Evolutionary conservation across 768 basidiomycete genomes (phyloP).

Genomic region (Grammothele lineata): DNA sequence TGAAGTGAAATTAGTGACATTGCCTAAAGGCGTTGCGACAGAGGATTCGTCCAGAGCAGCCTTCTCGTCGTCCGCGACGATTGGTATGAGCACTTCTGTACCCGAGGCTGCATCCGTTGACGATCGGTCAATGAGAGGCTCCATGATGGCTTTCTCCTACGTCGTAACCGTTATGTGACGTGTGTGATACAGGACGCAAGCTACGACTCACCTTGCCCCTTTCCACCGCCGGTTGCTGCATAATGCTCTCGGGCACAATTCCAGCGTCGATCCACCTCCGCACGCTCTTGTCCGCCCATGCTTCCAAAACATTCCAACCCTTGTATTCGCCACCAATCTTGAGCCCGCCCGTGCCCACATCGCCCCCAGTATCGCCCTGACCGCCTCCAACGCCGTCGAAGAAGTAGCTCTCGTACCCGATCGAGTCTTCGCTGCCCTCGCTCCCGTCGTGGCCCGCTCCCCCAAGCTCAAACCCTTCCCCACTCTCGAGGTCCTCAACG

Average conservation of each 20-base stretch:
- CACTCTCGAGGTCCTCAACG: slow-evolving; percentile 87
- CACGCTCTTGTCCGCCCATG: slow-evolving; percentile 87
- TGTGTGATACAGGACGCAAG: too few relatives aligned
- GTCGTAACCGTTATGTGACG: too few relatives aligned
- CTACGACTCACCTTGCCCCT: slow-evolving; percentile 45
- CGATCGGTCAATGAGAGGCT: slow-evolving; percentile 1
- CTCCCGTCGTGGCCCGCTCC: slow-evolving; percentile 46
- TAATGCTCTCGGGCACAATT: slow-evolving; percentile 43
- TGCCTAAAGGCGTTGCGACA: slow-evolving; percentile 18
- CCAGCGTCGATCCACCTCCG: slow-evolving; percentile 84
- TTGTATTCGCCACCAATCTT: slow-evolving; percentile 80
- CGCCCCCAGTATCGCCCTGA: slow-evolving; percentile 75
- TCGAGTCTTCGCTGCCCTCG: slow-evolving; percentile 75
- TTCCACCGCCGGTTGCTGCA: slow-evolving; percentile 32
- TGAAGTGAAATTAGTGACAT: slow-evolving; percentile 21
- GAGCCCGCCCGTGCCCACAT: slow-evolving; percentile 62
- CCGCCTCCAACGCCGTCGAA: slow-evolving; percentile 76
- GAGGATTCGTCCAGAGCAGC: slow-evolving; percentile 14
- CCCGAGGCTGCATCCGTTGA: slow-evolving; percentile 24
- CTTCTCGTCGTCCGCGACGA: slow-evolving; percentile 36
- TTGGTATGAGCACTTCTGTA: slow-evolving; percentile 61
- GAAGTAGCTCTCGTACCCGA: slow-evolving; percentile 87
- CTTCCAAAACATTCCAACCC: slow-evolving; percentile 91
- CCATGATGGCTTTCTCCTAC: slow-evolving; percentile 34
- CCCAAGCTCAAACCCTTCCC: slow-evolving; percentile 85